Conservation (phyloP, 352 stramenopile species). For the Lagenidium giganteum region DNA sequence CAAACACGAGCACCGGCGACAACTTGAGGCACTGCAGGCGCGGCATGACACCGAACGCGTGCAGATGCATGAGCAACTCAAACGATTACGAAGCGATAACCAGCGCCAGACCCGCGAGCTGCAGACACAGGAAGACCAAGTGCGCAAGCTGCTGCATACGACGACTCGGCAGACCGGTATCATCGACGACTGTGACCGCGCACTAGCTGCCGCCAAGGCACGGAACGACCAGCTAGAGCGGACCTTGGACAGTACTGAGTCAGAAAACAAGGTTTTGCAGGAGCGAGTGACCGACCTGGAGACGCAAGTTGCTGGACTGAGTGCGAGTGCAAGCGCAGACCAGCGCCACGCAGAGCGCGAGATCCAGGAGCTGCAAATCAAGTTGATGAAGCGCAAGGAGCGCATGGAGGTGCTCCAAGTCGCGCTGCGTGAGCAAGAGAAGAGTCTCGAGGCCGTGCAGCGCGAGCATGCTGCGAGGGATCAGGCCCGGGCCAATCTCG, state of each 20-base stretch:
- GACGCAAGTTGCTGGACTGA: conserved; percentile 19
- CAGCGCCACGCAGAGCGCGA: conserved; percentile 20
- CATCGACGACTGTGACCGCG: conserved; percentile 70
- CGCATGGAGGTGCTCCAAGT: conserved; percentile 28
- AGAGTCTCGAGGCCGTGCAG: conserved; percentile 35
- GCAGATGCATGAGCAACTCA: conserved; percentile 31
- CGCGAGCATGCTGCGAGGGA: no score
- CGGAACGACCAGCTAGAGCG: conserved; percentile 40
- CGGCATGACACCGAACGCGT: no score
- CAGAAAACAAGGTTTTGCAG: conserved; percentile 23
- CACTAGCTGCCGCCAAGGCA: conserved; percentile 33
- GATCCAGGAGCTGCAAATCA: conserved; percentile 26
- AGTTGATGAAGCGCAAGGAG: conserved; percentile 34
- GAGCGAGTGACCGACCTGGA: conserved; percentile 32
- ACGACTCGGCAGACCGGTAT: conserved; percentile 62
- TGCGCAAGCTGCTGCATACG: conserved; percentile 47
- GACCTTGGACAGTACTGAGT: no score
- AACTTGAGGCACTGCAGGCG: no score
- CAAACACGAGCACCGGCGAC: conserved; percentile 12
- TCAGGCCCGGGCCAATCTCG: no score
- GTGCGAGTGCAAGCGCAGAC: conserved; percentile 16
- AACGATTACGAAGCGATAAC: conserved; percentile 19
- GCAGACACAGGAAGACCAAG: conserved; percentile 31
- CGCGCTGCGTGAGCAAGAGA: conserved; percentile 43
- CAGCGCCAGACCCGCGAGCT: conserved; percentile 21